Evolutionary conservation across 441 rosid genomes (phyloP), one percentile per base, ranked within the genome.

Genomic region (Mallotus japonicus): DNA sequence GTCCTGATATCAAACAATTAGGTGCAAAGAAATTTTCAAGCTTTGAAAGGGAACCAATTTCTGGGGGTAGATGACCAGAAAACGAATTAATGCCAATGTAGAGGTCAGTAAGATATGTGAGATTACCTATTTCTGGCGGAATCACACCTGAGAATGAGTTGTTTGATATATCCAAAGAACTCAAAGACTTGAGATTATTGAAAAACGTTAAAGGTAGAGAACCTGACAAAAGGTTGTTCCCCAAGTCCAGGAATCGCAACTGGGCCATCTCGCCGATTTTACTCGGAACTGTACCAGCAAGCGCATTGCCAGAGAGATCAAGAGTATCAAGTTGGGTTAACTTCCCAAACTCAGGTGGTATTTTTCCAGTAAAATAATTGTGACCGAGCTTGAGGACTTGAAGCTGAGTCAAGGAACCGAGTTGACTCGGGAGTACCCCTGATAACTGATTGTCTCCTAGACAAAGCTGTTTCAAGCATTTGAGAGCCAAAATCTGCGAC

Each of bases 21-120:
- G 91, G 89, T 0, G 93, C 73, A 65, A 76, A 86, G 1, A 92
- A 83, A 81, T 75, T 87, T 65, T 80, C 80, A 0, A 95, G 90
- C 34, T 68, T 74, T 44, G 89, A 81, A 66, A 95, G 84, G 22
- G 76, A 71, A 22, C 97, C 95, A 20, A 95, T 84, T 76, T 90
- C 84, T 2, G 88, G 83, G 8, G 98, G 99, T 12, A 95, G 67
- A 50, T 14, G 69, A 19, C 98, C 98, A 6, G 92, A 82, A 44
- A 95, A 86, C 1, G 54, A 66, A 78, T 95, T 93, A 15, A 61
- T 65, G n/a, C 98, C 97, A 56, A 91, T 86, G 86, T 83, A 92
- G 14, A 95, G 90, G 44, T 86, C 85, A 1, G 90, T 85, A 22
- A 95, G 89, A 77, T 80, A 87, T 8, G 58, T 79, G 32, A 90